These are phyloP conservation scores for Candida saitoana DNA, from an alignment of 805 yeast species.

Conservation along the genomic window DNA sequence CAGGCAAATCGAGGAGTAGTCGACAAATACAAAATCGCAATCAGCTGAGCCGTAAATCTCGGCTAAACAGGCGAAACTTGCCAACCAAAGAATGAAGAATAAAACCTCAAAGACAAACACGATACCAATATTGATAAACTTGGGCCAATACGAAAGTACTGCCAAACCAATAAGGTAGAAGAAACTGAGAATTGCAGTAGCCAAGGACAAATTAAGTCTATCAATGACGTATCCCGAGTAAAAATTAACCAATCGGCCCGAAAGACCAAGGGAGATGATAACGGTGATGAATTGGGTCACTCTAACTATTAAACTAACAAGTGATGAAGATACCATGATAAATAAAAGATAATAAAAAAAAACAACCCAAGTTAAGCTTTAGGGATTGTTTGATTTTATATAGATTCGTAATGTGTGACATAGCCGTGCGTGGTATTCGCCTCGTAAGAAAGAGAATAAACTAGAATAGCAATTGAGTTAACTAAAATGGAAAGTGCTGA, in stretches of 20 bases:
- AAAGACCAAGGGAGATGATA: constrained; percentile 14
- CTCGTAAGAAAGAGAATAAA: background rate
- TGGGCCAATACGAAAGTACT: constrained; percentile 8
- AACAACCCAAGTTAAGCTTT: too few species aligned
- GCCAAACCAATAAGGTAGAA: constrained; percentile 8
- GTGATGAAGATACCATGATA: background rate
- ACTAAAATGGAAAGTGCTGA: too few species aligned
- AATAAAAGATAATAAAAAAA: background rate
- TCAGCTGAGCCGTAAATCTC: constrained; percentile 14
- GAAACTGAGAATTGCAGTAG: constrained; percentile 10
- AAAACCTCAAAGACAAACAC: constrained; percentile 14
- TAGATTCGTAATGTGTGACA: background rate
- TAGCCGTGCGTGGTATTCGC: background rate
- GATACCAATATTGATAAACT: constrained; percentile 9
- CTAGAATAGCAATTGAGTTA: too few species aligned
- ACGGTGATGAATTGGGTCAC: constrained; percentile 14
- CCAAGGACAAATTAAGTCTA: constrained; percentile 12
- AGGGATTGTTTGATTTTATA: background rate
- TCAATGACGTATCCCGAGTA: constrained; percentile 4
- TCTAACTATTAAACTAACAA: constrained; percentile 9
- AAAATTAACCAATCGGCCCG: constrained; percentile 11
- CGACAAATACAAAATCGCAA: constrained; percentile 6
- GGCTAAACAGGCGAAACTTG: constrained; percentile 19
- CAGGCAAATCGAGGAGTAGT: constrained; percentile 11
- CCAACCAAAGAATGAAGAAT: constrained; percentile 20